phyloP scores from a whole-genome alignment of 2,329 filamentous ascomycete species.

The Aureobasidium sp. region DNA sequence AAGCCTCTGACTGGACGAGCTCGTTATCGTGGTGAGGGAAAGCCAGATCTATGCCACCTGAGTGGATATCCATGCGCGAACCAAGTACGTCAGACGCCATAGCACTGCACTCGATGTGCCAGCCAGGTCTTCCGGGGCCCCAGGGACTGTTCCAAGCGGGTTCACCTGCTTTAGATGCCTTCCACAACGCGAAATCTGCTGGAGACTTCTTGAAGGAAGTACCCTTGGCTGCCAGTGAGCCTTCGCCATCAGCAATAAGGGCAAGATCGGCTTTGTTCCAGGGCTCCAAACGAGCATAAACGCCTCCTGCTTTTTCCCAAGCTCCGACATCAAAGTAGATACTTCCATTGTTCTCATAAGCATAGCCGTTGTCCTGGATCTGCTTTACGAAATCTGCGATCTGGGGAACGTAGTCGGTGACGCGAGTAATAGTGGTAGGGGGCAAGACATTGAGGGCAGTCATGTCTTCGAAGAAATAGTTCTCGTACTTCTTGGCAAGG shows the following conservation, averaged over 20 bases:
- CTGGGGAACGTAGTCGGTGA: slow-evolving; percentile 86
- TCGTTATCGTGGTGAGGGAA: slow-evolving; percentile 95
- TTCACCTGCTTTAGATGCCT: slow-evolving; percentile 84
- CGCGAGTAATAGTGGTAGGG: slow-evolving; percentile 75
- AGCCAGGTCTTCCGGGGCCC: slow-evolving; percentile 82
- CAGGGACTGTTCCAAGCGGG: slow-evolving; percentile 84
- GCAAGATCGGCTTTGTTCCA: slow-evolving; percentile 79
- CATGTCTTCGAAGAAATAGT: slow-evolving; percentile 86
- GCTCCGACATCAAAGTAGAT: slow-evolving; percentile 90
- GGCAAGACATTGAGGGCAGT: slow-evolving; percentile 73
- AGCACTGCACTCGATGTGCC: slow-evolving; percentile 95
- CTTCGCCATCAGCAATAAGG: slow-evolving; percentile 82
- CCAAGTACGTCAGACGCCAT: slow-evolving; percentile 92
- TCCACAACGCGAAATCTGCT: slow-evolving; percentile 91
- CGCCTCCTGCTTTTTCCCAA: slow-evolving; percentile 78
- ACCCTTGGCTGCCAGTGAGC: slow-evolving; percentile 52
- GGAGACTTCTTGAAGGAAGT: slow-evolving; percentile 62
- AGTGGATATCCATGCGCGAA: slow-evolving; percentile 82
- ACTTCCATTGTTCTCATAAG: slow-evolving; percentile 63
- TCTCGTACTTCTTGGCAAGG: slow-evolving; percentile 78
- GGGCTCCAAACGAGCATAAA: slow-evolving; percentile 77
- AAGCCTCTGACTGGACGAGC: slow-evolving; percentile 83
- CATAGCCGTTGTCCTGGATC: slow-evolving; percentile 79
- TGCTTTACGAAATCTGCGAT: slow-evolving; percentile 80
- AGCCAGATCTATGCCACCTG: slow-evolving; percentile 81